Conservation (phyloP, 768 basidiomycete genomes). For the Suillus hirtellus region DNA sequence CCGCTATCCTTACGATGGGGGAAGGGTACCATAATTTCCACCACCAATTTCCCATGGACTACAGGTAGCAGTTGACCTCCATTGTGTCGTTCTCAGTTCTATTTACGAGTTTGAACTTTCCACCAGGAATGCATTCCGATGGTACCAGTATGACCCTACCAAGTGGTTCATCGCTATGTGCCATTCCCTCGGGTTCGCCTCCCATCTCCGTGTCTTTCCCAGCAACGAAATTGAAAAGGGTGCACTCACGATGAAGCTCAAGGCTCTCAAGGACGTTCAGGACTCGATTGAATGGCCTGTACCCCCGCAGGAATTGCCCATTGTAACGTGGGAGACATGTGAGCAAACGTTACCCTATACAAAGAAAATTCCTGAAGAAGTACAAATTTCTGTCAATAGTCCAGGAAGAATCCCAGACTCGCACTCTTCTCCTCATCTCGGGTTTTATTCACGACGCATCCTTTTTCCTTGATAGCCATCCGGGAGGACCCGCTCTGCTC, state of each 20-base stretch:
- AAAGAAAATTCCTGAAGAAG: neutral
- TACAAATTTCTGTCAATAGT: slow-evolving; percentile 38
- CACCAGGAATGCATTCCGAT: slow-evolving; percentile 66
- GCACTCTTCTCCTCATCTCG: slow-evolving; percentile 69
- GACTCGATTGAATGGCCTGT: slow-evolving; percentile 65
- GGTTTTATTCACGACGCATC: slow-evolving; percentile 89
- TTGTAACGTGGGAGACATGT: slow-evolving; percentile 84
- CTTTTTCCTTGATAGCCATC: slow-evolving; percentile 72
- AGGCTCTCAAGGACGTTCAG: slow-evolving; percentile 63
- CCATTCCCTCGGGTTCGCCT: slow-evolving; percentile 67
- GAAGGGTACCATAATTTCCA: slow-evolving; percentile 77
- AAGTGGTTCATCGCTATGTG: slow-evolving; percentile 80
- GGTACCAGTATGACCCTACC: slow-evolving; percentile 74
- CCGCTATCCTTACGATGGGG: slow-evolving; percentile 77
- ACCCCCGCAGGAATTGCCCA: slow-evolving; percentile 59
- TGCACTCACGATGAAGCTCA: slow-evolving; percentile 80
- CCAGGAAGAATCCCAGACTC: slow-evolving; percentile 63
- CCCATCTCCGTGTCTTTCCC: slow-evolving; percentile 80
- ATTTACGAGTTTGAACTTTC: slow-evolving; percentile 10
- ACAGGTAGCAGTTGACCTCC: slow-evolving; percentile 25
- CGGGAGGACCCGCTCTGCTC: slow-evolving; percentile 70
- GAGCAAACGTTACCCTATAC: slow-evolving; percentile 28
- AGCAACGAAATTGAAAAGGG: slow-evolving; percentile 87
- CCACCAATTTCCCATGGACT: slow-evolving; percentile 85
- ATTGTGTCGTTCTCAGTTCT: neutral